A percentile compares a stretch with the other conserved stretches of the same genome.
Conservation (phyloP, 345 rosid species). For the Gossypium sturtianum region DNA sequence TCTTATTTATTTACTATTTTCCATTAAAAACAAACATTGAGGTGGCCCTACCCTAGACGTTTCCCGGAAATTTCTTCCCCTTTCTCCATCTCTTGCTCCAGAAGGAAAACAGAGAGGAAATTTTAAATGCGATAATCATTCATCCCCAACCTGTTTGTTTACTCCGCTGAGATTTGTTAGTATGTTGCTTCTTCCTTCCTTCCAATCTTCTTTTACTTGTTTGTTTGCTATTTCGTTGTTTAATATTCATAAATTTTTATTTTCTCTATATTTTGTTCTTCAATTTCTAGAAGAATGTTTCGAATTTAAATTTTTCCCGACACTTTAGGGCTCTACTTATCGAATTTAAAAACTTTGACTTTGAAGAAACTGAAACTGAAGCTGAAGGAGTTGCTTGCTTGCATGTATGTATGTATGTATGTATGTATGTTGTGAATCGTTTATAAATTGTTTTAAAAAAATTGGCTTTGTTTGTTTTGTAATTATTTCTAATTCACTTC, state of each 20-base stretch:
- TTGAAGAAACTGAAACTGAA: background rate
- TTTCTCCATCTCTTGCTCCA: conserved; percentile 1
- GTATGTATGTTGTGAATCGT: too few species aligned
- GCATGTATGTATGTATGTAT: background rate
- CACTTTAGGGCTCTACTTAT: too few species aligned
- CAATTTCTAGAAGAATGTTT: background rate
- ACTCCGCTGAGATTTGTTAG: background rate
- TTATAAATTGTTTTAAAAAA: too few species aligned
- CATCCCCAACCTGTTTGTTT: background rate
- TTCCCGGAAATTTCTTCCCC: conserved; percentile 7
- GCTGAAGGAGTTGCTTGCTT: background rate
- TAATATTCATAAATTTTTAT: background rate
- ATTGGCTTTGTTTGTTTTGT: background rate
- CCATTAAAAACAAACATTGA: background rate
- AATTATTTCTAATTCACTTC: background rate
- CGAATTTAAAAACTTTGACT: background rate
- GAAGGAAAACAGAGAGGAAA: background rate
- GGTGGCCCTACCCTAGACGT: background rate
- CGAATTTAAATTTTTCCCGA: background rate
- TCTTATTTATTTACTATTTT: background rate
- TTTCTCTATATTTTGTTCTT: background rate
- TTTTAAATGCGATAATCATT: background rate
- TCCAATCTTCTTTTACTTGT: background rate
- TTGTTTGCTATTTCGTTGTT: background rate
- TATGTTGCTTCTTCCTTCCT: background rate